Evolutionary conservation across 2,329 filamentous ascomycete genomes (phyloP).

Genomic region (Phaeosphaeria sp.): DNA sequence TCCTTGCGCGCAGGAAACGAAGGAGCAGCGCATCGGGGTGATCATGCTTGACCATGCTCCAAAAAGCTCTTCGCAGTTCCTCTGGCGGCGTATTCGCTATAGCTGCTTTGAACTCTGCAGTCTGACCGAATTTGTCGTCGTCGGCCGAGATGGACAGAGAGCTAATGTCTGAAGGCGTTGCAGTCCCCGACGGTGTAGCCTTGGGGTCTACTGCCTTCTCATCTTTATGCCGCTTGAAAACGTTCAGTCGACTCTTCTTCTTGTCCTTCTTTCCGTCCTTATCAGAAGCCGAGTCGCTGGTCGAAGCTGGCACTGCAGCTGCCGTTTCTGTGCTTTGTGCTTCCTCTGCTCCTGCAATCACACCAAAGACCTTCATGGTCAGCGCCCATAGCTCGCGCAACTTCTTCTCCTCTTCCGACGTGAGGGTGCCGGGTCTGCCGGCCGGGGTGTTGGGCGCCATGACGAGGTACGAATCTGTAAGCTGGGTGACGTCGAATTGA

Average conservation of each 20-base stretch:
- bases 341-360: conserved; percentile 42
- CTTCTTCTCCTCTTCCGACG: conserved; percentile 86
- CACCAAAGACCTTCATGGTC: conserved; percentile 76
- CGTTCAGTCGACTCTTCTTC: conserved; percentile 74
- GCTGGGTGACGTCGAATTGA: conserved; percentile 26
- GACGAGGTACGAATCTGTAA: conserved; percentile 40
- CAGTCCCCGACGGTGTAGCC: conserved; percentile 28
- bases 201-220: conserved; percentile 52
- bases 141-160: conserved; percentile 42
- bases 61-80: conserved; percentile 79
- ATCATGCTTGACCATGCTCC: conserved; percentile 95
- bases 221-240: conserved; percentile 69
- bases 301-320: conserved; percentile 6
- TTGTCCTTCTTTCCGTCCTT: conserved; percentile 61
- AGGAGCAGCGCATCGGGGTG: conserved; percentile 80
- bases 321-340: conserved; percentile 28
- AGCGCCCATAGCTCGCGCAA: conserved; percentile 84
- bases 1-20: conserved; percentile 56
- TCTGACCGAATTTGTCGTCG: conserved; percentile 93
- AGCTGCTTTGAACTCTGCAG: conserved; percentile 83
- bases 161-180: conserved; percentile 38
- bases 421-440: conserved; percentile 85
- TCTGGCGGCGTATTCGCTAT: conserved; percentile 79
- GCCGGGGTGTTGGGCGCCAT: conserved; percentile 58
- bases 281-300: conserved; percentile 16